Conservation (phyloP, 805 yeast genomes). For the Kodamaea jinghongensis region DNA sequence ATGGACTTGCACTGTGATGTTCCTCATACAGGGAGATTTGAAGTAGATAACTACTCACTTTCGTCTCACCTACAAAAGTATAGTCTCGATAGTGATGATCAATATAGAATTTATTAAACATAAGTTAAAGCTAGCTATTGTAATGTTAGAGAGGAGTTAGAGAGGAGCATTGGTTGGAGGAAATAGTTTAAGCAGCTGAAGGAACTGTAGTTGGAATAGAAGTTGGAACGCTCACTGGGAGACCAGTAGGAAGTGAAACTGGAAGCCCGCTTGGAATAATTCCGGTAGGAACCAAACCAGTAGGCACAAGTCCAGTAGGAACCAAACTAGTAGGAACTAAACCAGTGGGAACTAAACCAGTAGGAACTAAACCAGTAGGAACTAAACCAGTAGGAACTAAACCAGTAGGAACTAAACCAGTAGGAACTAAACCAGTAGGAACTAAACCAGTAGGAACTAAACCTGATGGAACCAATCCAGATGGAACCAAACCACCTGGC, state of each 20-base stretch:
- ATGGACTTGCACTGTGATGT: constrained; percentile 7
- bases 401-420: constrained; percentile 2
- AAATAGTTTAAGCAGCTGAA: neutral
- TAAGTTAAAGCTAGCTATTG: too few relatives aligned
- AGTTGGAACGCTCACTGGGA: neutral
- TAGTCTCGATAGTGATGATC: neutral
- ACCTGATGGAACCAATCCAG: constrained; percentile 1
- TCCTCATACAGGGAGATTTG: constrained; percentile 1
- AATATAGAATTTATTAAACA: too few relatives aligned
- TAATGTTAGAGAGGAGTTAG: neutral
- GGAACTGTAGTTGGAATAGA: too few relatives aligned
- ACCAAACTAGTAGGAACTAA: constrained; percentile 1
- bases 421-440: neutral
- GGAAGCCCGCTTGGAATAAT: constrained; percentile 1
- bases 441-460: constrained; percentile 1
- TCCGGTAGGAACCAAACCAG: neutral
- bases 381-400: constrained; percentile 1
- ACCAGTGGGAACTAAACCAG: constrained; percentile 2
- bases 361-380: constrained; percentile 2
- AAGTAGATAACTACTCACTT: neutral
- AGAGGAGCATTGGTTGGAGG: neutral
- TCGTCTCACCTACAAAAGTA: neutral
- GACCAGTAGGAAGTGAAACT: neutral
- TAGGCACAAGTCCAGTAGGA: constrained; percentile 4
- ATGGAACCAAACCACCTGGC: constrained; percentile 1